Base-by-base conservation (phyloP, 257 asterid species). In the Solanum rostratum region DNA sequence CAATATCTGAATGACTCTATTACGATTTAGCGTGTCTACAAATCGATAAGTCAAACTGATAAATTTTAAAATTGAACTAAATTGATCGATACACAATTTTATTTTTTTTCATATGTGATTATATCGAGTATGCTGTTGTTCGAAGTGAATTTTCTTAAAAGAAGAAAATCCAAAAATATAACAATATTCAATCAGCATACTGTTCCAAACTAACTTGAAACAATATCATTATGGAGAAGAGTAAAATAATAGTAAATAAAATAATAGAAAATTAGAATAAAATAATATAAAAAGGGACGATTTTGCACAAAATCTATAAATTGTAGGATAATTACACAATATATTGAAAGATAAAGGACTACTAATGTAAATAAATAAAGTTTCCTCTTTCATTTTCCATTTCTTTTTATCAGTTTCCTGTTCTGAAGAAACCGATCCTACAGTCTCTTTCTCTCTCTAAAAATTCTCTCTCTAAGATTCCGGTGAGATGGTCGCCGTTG, bases 401-500 rank as follows among this genome's bases (percentile, higher is more conserved):
- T 70, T 22, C 33, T 24, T 46, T 49, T 46, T 74, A 74, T 74
- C 81, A 74, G 81, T 24, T 49, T 74, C 24, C 43, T 74, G 22
- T 73, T 29, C 81, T 46, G 24, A 8, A 24, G 24, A 74, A 70
- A 74, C 41, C 60, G 60, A 46, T 33, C 60, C 81, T 1, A 1
- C 6, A 29, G 6, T 1, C 45, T 0, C 45, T 2, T 18, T 6
- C 22, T 65, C 73, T 65, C 73, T 30, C 45, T 65, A 29, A 63
- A 55, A 55, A 55, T 68, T 33, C 49, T 33, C 27, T 33, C 76
- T 68, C 27, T 73, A 45, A 6, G 8, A 46, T 54, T 54, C 84
- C 85, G 74, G 80, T 53, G 55, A 73, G 66, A 88, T 84, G 88
- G 80, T 83, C 59, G 60, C 86, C 83, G 84, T 68, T 6, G 53